Evolutionary conservation across 1,284 basidiomycete species (phyloP).

Genomic region (Rhodofomes roseus): DNA sequence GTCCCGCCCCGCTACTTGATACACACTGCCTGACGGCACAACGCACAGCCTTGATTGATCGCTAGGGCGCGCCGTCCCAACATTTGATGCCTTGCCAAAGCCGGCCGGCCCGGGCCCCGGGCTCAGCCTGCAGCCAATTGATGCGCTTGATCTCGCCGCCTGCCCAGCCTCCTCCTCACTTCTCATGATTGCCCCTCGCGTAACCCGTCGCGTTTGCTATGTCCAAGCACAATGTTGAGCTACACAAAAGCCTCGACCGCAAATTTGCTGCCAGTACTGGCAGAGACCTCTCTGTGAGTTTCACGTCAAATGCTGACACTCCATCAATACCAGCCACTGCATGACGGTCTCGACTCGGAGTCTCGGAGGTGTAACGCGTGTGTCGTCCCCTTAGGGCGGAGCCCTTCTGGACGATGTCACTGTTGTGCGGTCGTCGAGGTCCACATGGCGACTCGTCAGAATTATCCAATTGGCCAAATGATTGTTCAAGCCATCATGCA

Average conservation of each 20-base stretch:
- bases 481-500: neutral
- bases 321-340: neutral
- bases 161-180: too few species aligned
- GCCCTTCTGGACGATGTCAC: too few species aligned
- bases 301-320: neutral
- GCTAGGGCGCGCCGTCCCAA: neutral
- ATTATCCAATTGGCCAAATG: neutral
- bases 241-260: too few species aligned
- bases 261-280: neutral
- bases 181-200: too few species aligned
- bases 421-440: too few species aligned
- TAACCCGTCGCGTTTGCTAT: too few species aligned
- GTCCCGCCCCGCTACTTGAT: neutral
- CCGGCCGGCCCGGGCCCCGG: neutral
- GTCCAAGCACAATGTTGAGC: too few species aligned
- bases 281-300: neutral
- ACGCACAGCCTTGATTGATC: conserved; percentile 3
- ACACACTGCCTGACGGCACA: neutral
- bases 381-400: too few species aligned
- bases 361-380: too few species aligned
- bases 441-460: too few species aligned
- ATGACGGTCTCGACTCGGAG: too few species aligned
- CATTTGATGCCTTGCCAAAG: neutral
- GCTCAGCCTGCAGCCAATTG: neutral
- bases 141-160: neutral